phyloP scores from a whole-genome alignment of 1,139 yeast genomes.

The Wickerhamomyces sp. region DNA sequence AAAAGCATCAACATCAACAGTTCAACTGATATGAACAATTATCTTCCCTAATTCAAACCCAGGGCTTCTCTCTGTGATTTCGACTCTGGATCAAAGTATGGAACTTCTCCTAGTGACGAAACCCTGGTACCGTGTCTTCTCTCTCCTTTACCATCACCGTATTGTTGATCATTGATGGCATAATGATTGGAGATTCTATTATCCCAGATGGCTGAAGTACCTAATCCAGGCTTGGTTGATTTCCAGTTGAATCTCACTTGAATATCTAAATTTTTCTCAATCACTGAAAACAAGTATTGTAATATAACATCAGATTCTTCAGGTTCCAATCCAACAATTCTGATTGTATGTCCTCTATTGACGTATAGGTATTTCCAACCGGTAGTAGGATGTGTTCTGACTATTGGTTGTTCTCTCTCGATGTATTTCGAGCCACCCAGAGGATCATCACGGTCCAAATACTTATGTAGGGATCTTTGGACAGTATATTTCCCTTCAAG shows the following conservation, averaged over 20 bases:
- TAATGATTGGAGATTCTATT: slow-evolving; percentile 11
- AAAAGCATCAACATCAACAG: no score
- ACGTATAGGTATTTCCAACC: slow-evolving; percentile 48
- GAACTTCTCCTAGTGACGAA: slow-evolving; percentile 8
- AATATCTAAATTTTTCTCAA: slow-evolving; percentile 11
- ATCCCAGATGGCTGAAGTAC: slow-evolving; percentile 13
- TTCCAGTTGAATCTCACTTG: slow-evolving; percentile 12
- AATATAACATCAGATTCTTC: slow-evolving; percentile 10
- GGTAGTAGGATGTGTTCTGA: slow-evolving; percentile 51
- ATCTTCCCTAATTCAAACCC: not conserved
- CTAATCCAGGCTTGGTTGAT: slow-evolving; percentile 1
- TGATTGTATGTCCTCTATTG: slow-evolving; percentile 36
- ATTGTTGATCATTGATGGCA: slow-evolving; percentile 8
- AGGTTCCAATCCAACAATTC: slow-evolving; percentile 9
- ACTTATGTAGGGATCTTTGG: slow-evolving; percentile 38
- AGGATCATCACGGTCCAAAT: slow-evolving; percentile 37
- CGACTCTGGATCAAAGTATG: slow-evolving; percentile 11
- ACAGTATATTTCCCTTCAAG: slow-evolving; percentile 46
- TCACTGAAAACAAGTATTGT: slow-evolving; percentile 6
- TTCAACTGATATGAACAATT: no score
- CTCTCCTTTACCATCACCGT: slow-evolving; percentile 19
- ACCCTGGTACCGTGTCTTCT: slow-evolving; percentile 14
- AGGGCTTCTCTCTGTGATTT: slow-evolving; percentile 6
- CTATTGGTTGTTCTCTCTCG: slow-evolving; percentile 39
- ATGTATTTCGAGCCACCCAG: slow-evolving; percentile 36